A percentile compares a stretch with the other conserved stretches of the same genome.
Evolutionary conservation across 108 stramenopile species (phyloP).

Genomic region (Pseudonitzschia multiseries): DNA sequence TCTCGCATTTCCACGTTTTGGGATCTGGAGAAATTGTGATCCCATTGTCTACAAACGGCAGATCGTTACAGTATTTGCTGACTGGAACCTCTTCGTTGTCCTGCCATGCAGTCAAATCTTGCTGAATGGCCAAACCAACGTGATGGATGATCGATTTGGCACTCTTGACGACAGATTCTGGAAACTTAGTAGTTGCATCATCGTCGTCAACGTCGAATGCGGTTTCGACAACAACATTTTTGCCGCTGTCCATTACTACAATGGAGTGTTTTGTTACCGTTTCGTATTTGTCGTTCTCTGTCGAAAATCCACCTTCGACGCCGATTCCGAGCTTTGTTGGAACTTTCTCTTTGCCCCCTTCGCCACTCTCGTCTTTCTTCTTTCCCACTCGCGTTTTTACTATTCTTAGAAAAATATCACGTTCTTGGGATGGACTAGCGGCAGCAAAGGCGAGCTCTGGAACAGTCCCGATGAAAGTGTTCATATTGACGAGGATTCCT

Average conservation of each 20-base stretch:
- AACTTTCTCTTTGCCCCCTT: neutral
- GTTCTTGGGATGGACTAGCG: slow-evolving; percentile 18
- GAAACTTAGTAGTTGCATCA: slow-evolving; percentile 52
- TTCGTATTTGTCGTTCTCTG: slow-evolving; percentile 80
- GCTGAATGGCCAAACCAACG: slow-evolving; percentile 76
- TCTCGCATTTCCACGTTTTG: slow-evolving; percentile 76
- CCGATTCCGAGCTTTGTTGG: slow-evolving; percentile 90
- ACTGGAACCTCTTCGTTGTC: slow-evolving; percentile 77
- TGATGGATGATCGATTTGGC: slow-evolving; percentile 88
- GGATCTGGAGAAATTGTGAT: slow-evolving; percentile 66
- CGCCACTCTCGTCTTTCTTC: slow-evolving; percentile 22
- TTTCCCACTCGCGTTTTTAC: slow-evolving; percentile 58
- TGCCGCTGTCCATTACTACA: slow-evolving; percentile 58
- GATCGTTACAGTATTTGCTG: slow-evolving; percentile 57
- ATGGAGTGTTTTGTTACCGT: slow-evolving; percentile 72
- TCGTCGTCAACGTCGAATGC: slow-evolving; percentile 62
- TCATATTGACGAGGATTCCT: slow-evolving; percentile 84
- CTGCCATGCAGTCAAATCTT: slow-evolving; percentile 80
- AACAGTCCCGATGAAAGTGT: slow-evolving; percentile 84
- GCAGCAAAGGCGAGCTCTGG: slow-evolving; percentile 50
- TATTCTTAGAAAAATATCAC: slow-evolving; percentile 81
- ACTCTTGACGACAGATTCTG: slow-evolving; percentile 59
- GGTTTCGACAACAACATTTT: slow-evolving; percentile 40
- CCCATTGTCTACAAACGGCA: slow-evolving; percentile 85
- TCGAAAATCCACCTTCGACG: slow-evolving; percentile 91